Conservation (phyloP, 495 filamentous ascomycete species). For the Penicillium robsamsonii region DNA sequence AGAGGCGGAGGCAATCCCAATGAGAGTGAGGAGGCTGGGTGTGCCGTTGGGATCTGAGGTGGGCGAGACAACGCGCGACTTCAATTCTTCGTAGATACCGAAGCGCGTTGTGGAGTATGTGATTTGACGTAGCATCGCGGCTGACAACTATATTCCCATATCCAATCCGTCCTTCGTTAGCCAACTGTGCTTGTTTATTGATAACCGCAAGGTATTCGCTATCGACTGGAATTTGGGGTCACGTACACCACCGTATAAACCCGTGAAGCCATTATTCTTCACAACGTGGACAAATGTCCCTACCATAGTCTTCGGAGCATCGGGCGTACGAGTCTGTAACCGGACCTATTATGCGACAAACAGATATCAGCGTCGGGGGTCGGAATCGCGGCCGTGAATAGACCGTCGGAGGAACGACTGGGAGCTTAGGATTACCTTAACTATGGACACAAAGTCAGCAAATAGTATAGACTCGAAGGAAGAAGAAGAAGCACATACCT, state of each 20-base stretch:
- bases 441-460: conserved; percentile 29
- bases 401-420: conserved; percentile 10
- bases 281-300: conserved; percentile 78
- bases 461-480: not conserved
- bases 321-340: conserved; percentile 73
- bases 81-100: conserved; percentile 92
- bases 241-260: conserved; percentile 77
- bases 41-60: conserved; percentile 32
- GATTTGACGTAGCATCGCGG: conserved; percentile 83
- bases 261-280: conserved; percentile 62
- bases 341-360: conserved; percentile 60
- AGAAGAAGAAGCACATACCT: conserved; percentile 32
- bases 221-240: not conserved
- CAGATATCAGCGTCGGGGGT: conserved; percentile 16
- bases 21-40: conserved; percentile 64
- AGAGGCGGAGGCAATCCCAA: conserved; percentile 77
- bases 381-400: conserved; percentile 5
- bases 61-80: conserved; percentile 56
- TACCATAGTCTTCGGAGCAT: conserved; percentile 69
- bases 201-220: not conserved
- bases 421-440: conserved; percentile 47
- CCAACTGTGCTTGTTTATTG: not conserved
- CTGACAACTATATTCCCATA: conserved; percentile 63
- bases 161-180: conserved; percentile 16
- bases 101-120: conserved; percentile 93